Evolutionary conservation across 805 yeast genomes (phyloP).

Genomic region (Saccharomycopsis capsularis): DNA sequence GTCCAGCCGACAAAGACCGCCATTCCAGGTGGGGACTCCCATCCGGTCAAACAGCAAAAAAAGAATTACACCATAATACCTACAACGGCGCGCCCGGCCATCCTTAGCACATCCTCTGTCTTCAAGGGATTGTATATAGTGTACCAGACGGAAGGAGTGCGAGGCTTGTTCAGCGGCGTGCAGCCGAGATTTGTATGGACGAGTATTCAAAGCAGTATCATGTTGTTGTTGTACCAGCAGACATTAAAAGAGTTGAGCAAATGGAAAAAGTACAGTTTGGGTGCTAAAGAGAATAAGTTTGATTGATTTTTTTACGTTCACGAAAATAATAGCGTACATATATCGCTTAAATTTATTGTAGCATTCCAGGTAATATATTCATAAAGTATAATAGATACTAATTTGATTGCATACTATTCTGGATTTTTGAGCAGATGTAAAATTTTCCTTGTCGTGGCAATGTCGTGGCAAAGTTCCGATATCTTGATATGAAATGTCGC

Average conservation of each 20-base stretch:
- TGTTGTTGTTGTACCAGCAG: slow-evolving; percentile 82
- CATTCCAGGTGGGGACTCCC: not conserved
- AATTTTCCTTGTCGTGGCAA: no score
- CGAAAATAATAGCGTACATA: no score
- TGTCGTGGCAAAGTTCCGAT: no score
- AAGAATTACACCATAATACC: slow-evolving; percentile 16
- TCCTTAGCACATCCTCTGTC: slow-evolving; percentile 31
- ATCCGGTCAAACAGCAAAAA: not conserved
- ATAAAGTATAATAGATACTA: no score
- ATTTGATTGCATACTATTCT: no score
- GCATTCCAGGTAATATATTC: no score
- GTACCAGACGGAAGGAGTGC: slow-evolving; percentile 64
- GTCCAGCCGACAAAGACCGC: not conserved
- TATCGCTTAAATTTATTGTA: no score
- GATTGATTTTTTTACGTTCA: no score
- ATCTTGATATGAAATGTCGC: no score
- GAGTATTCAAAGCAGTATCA: slow-evolving; percentile 86
- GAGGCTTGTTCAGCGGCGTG: slow-evolving; percentile 86
- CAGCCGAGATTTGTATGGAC: slow-evolving; percentile 98
- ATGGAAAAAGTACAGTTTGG: no score
- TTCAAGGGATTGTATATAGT: slow-evolving; percentile 46
- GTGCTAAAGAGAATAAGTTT: no score
- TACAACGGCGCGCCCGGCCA: slow-evolving; percentile 19
- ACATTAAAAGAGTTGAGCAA: slow-evolving; percentile 41
- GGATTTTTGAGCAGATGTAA: no score